Evolutionary conservation across 345 rosid genomes (phyloP).

Genomic region (Limnanthes douglasii): DNA sequence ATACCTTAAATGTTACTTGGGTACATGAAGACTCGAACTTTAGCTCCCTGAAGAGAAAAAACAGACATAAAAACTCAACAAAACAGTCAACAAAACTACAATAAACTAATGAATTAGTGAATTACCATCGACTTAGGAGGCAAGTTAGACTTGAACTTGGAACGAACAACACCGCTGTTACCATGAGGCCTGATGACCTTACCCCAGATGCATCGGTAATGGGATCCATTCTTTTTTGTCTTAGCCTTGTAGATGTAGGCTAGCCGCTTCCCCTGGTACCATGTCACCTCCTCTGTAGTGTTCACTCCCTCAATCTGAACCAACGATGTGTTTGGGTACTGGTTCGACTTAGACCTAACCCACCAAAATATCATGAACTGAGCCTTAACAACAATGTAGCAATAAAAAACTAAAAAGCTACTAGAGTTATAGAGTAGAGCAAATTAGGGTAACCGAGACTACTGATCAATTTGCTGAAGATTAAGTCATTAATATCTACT

Average conservation of each 20-base stretch:
- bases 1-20: slow-evolving; percentile 38
- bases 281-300: slow-evolving; percentile 31
- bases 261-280: slow-evolving; percentile 45
- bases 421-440: not conserved
- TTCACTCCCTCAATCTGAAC: slow-evolving; percentile 62
- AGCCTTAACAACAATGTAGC: not conserved
- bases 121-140: slow-evolving; percentile 62
- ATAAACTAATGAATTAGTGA: not conserved
- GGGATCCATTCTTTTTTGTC: slow-evolving; percentile 34
- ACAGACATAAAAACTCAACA: not conserved
- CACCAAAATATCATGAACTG: not conserved
- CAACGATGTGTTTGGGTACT: slow-evolving; percentile 51
- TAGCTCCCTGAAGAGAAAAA: slow-evolving; percentile 22
- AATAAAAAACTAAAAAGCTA: not conserved
- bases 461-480: not conserved
- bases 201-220: slow-evolving; percentile 53
- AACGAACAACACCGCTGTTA: slow-evolving; percentile 57
- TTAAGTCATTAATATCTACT: too few relatives aligned
- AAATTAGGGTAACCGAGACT: not conserved
- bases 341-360: slow-evolving; percentile 54
- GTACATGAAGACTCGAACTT: slow-evolving; percentile 45
- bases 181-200: slow-evolving; percentile 57
- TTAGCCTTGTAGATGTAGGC: slow-evolving; percentile 49
- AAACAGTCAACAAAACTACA: not conserved
- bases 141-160: slow-evolving; percentile 55